Percentiles rank a stretch among this genome's conserved stretches.
Conservation (phyloP, 805 yeast genomes). For the Lipomyces japonicus region DNA sequence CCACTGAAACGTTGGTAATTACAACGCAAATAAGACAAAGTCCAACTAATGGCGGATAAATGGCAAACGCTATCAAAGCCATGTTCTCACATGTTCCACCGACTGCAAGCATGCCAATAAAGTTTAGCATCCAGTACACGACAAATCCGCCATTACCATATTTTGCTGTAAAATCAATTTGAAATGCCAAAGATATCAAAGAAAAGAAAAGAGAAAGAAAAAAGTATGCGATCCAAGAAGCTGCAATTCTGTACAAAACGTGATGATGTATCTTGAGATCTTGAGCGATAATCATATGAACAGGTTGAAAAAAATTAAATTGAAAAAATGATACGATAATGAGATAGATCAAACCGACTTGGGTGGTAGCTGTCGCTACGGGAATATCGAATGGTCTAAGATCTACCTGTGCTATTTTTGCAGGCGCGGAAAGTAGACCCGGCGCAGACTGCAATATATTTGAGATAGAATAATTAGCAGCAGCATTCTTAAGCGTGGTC, state of each 20-base stretch:
- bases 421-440: constrained; percentile 38
- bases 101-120: constrained; percentile 66
- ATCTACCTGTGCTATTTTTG: constrained; percentile 43
- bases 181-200: constrained; percentile 63
- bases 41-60: constrained; percentile 62
- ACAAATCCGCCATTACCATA: constrained; percentile 71
- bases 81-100: constrained; percentile 71
- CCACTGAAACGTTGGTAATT: constrained; percentile 61
- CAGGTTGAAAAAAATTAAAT: constrained; percentile 52
- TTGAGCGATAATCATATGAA: constrained; percentile 51
- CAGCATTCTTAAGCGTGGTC: not conserved
- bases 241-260: constrained; percentile 49
- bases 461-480: constrained; percentile 30
- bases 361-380: constrained; percentile 61
- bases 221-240: constrained; percentile 53
- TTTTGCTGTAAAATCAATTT: constrained; percentile 53
- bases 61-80: constrained; percentile 49
- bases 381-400: constrained; percentile 49
- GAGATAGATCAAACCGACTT: constrained; percentile 70
- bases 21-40: constrained; percentile 73
- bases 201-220: constrained; percentile 56
- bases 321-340: constrained; percentile 72
- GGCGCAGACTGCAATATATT: constrained; percentile 31
- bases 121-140: constrained; percentile 68
- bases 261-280: constrained; percentile 46